A percentile compares a stretch with the other conserved stretches of the same genome.
These are phyloP conservation scores for Hippophae tibetana DNA, from an alignment of 306 rosid species.

Conservation along the genomic window DNA sequence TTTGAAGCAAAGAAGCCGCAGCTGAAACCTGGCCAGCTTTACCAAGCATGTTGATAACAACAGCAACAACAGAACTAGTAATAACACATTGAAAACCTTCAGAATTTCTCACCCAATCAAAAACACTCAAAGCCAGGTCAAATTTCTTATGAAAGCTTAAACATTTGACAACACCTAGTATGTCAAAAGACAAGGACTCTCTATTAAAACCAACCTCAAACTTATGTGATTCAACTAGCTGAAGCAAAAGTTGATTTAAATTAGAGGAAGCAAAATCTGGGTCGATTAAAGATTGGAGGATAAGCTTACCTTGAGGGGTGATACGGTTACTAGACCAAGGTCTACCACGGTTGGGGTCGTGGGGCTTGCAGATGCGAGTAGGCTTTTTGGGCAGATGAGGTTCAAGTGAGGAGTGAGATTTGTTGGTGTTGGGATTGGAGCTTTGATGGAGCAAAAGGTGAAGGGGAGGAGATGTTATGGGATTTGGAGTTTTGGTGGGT, in stretches of 20 bases:
- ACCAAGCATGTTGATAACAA: slow-evolving; percentile 57
- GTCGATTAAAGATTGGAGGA: slow-evolving; percentile 37
- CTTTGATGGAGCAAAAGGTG: slow-evolving; percentile 25
- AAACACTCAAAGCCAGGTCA: slow-evolving; percentile 50
- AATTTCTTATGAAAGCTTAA: slow-evolving; percentile 47
- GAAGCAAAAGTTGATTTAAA: slow-evolving; percentile 9
- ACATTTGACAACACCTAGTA: slow-evolving; percentile 52
- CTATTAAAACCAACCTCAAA: slow-evolving; percentile 8
- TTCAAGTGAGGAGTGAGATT: slow-evolving; percentile 12
- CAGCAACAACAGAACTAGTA: slow-evolving; percentile 47
- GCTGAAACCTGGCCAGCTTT: slow-evolving; percentile 51
- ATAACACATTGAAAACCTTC: slow-evolving; percentile 26
- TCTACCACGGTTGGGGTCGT: slow-evolving; percentile 68
- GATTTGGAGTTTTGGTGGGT: slow-evolving; percentile 21
- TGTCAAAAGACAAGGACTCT: slow-evolving; percentile 37
- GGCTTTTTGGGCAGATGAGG: slow-evolving; percentile 26
- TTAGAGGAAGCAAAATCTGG: slow-evolving; percentile 28
- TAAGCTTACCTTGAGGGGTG: slow-evolving; percentile 46
- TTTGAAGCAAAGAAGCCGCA: slow-evolving; percentile 43
- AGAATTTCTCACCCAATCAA: slow-evolving; percentile 42
- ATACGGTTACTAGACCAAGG: slow-evolving; percentile 60
- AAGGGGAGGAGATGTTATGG: slow-evolving; percentile 40
- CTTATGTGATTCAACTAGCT: slow-evolving; percentile 21
- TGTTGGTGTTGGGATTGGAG: slow-evolving; percentile 9
- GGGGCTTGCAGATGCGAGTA: slow-evolving; percentile 40